Base-by-base conservation (phyloP, 208 protist species). In the Vickermania ingenoplastis region DNA sequence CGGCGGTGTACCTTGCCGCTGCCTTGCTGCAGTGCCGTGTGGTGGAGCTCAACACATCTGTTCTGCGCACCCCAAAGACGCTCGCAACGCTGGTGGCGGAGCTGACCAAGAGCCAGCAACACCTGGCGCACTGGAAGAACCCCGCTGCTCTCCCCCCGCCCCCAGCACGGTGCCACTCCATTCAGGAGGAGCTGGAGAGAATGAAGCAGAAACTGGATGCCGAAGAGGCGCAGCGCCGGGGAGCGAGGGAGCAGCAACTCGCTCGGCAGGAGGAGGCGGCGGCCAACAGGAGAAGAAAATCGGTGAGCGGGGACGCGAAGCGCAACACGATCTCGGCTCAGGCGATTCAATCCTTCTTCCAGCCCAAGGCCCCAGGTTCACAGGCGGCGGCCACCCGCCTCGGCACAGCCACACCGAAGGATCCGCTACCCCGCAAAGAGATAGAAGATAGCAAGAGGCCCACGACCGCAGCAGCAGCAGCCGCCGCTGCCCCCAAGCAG, bases 31-130 rank as follows among this genome's bases (percentile, higher is more conserved):
- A 75, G 26, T 92, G 80, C 27, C 81, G 81, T 28, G 86, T 92
- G 31, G 80, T 92, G 29, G 86, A 92, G 65, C 83, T 92, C 77
- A 92, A 92, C 51, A 75, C 79, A 1, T 83, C 79, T 25, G 71
- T 86, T 45, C 64, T 69, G 54, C 79, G 86, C 14, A 82, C 75
- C 51, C 71, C 86, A 1, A 83, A 86, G 60, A 77, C 69, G 52
- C 74, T 92, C 53, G 79, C 86, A 48, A 76, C 71, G n/a, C 73
- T 92, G 0, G 64, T 92, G 13, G 81, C 86, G 13, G 81, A 92
- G 61, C 70, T 92, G 2, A 92, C 86, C 53, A 79, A 75, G 50
- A 92, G 86, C 55, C 45, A 81, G 45, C 75, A 81, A n/a, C 36
- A 45, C 17, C 36, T 45, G 7, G 7, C 36, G 17, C 36, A 45